Base-by-base conservation (phyloP, 2,329 filamentous ascomycete species). In the Sclerotinia minor region DNA sequence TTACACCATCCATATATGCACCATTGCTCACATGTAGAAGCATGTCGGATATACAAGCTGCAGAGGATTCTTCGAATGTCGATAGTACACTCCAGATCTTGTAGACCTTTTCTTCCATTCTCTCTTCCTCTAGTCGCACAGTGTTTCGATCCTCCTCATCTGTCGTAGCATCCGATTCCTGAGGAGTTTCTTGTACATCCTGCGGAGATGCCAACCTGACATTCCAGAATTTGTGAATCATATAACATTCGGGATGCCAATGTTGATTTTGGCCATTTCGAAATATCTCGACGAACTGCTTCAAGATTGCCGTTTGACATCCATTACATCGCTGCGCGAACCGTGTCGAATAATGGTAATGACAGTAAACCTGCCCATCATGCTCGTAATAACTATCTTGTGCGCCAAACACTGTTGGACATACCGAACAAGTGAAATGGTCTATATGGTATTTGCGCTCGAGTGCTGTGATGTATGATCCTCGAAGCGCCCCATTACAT, bases 181-280 rank as follows among this genome's bases (percentile, higher is more conserved):
- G 72, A 21, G 69, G 29, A 11, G 80, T 77, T 65, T 87, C 84
- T 65, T 83, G 81, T 15, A 79, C 77, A 64, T 83, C 80, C n/a
- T 79, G 77, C 26, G 79, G 71, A 9, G 74, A 76, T 38, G 77
- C 77, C 49, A 99, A 83, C 64, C 95, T 89, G 69, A 99, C 95
- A 77, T 98, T 99, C 95, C 95, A 99, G 80, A 98, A 99, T 77
- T 99, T 99, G 81, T 99, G 95, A 71, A 99, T 99, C 95, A 99
- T 99, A 80, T 99, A 99, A 79, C 95, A 99, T 80, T 99, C 95
- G 2, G 95, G 95, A 77, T 99, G 95, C 95, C 95, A 99, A 78
- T 99, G 95, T 77, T 99, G 95, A 77, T 98, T 97, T 78, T 97
- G 92, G 2, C 94, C 94, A 79, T 98, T 98, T 74, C 95, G 90